phyloP scores from a whole-genome alignment of 495 filamentous ascomycete genomes.

The Cudoniella acicularis region DNA sequence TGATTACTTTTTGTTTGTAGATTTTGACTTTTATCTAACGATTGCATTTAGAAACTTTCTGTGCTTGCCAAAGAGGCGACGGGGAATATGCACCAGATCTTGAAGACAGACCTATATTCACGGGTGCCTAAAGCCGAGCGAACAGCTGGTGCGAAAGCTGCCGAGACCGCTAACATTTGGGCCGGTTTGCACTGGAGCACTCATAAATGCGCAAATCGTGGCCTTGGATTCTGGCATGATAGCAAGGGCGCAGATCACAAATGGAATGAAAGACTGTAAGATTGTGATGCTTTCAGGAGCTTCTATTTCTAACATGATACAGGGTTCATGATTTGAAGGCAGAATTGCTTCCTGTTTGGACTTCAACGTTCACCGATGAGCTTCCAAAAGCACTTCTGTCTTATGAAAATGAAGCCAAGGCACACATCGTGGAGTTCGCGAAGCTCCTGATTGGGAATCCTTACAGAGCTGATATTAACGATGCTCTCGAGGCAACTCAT shows the following conservation, averaged over 20 bases:
- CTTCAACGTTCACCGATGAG: background rate
- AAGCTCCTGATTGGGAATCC: background rate
- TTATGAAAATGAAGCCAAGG: background rate
- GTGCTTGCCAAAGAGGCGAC: background rate
- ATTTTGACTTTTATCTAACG: background rate
- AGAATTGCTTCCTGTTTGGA: background rate
- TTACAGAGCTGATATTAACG: background rate
- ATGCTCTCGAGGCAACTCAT: background rate
- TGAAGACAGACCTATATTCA: slow-evolving; percentile 1
- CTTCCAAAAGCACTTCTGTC: background rate
- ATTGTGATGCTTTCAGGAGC: background rate
- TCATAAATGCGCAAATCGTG: slow-evolving; percentile 5
- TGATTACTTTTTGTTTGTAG: background rate
- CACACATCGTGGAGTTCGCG: slow-evolving; percentile 3
- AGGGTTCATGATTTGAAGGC: background rate
- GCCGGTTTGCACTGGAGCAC: slow-evolving; percentile 1
- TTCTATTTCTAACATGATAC: background rate
- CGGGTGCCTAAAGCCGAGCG: background rate
- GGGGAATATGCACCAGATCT: background rate
- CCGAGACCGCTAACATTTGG: background rate
- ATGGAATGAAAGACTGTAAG: slow-evolving; percentile 17
- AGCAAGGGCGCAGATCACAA: background rate
- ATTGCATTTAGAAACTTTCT: background rate
- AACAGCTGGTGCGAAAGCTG: background rate
- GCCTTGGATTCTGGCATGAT: slow-evolving; percentile 1